A percentile compares a stretch with the other conserved stretches of the same genome.
Conservation (phyloP, 2,329 filamentous ascomycete genomes). For the Bipolaris bicolor region DNA sequence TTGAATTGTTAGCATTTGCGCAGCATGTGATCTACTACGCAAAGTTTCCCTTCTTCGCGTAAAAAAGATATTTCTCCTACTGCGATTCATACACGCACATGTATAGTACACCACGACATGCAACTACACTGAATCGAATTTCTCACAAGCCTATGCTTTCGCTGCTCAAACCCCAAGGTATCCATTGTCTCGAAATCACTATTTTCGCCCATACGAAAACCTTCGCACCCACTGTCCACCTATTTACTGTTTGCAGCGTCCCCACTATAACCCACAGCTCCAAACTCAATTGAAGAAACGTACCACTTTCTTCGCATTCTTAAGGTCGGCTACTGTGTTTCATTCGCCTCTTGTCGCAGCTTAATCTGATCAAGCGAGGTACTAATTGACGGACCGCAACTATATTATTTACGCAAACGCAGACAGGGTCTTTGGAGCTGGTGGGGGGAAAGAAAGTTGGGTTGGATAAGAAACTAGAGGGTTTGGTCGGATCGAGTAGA, state of each 20-base stretch:
- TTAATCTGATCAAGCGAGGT: background rate
- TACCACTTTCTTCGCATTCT: conserved; percentile 10
- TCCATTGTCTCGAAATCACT: conserved; percentile 38
- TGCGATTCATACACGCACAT: conserved; percentile 15
- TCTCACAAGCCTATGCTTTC: conserved; percentile 29
- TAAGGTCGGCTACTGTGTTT: background rate
- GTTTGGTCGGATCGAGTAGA: no score
- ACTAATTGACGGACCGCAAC: conserved; percentile 41
- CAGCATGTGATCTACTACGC: no score
- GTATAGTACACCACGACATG: no score
- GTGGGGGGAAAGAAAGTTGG: no score
- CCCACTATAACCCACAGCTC: conserved; percentile 19
- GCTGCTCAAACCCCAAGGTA: conserved; percentile 29
- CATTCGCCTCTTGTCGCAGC: background rate
- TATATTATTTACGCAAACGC: conserved; percentile 36
- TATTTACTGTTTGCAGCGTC: conserved; percentile 33
- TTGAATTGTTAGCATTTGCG: no score
- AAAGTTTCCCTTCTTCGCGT: no score
- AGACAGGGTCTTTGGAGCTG: conserved; percentile 36
- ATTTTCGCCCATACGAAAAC: conserved; percentile 27
- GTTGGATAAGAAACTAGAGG: no score
- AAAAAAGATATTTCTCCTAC: background rate
- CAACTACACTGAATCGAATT: conserved; percentile 8
- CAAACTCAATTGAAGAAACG: no score
- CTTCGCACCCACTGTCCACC: conserved; percentile 25